Conservation (phyloP, 768 basidiomycete genomes). For the Gloeopeniophorella convolvens region DNA sequence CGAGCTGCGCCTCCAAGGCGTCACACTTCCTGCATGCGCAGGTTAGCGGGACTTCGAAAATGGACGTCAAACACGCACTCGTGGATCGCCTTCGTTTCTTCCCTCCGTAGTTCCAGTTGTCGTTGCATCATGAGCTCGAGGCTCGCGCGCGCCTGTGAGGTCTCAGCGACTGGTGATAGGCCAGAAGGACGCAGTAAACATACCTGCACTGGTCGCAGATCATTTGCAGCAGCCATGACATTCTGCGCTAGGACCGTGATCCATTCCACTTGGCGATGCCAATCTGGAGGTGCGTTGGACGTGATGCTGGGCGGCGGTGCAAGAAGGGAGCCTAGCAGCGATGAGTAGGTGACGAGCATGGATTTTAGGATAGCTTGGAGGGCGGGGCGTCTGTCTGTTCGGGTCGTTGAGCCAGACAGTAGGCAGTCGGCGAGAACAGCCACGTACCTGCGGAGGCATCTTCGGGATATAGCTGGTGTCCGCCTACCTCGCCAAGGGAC, state of each 20-base stretch:
- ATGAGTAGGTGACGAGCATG: constrained; percentile 73
- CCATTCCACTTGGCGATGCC: constrained; percentile 75
- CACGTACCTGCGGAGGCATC: constrained; percentile 61
- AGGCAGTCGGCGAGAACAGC: no score
- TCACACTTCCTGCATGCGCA: constrained; percentile 59
- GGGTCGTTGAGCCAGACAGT: neutral
- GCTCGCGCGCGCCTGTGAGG: constrained; percentile 62
- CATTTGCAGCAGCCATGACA: constrained; percentile 86
- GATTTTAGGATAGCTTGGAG: constrained; percentile 67
- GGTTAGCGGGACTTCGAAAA: neutral
- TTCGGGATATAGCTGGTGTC: constrained; percentile 71
- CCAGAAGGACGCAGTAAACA: constrained; percentile 17
- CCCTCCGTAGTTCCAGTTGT: constrained; percentile 65
- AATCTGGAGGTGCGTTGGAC: constrained; percentile 48
- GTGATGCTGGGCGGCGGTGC: constrained; percentile 51
- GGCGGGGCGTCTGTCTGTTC: constrained; percentile 69
- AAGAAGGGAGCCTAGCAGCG: constrained; percentile 62
- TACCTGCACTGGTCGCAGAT: constrained; percentile 83
- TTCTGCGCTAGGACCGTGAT: constrained; percentile 77
- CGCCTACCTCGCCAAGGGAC: constrained; percentile 74
- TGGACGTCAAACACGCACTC: constrained; percentile 39
- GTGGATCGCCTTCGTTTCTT: constrained; percentile 66
- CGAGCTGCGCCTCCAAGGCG: constrained; percentile 54
- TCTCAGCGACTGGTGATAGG: no score
- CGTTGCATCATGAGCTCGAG: constrained; percentile 77